A percentile compares a stretch with the other conserved stretches of the same genome.
These are phyloP conservation scores for Colletotrichum agaves DNA, from an alignment of 2,329 filamentous ascomycete genomes.

Conservation along the genomic window DNA sequence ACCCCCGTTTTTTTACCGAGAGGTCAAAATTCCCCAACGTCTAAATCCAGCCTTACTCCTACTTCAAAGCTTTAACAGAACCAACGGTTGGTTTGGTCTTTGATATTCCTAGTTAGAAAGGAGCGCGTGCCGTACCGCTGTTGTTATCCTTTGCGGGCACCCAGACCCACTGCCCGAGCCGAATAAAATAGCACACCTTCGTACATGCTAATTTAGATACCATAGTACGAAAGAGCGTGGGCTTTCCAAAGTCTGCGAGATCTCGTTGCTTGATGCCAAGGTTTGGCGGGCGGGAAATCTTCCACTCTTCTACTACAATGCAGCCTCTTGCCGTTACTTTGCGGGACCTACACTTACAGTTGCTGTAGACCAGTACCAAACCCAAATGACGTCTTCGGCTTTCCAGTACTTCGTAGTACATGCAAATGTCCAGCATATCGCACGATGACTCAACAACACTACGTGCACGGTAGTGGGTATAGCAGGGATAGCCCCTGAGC, in stretches of 20 bases:
- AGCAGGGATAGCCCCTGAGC: background rate
- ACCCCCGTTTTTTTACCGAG: conserved; percentile 31
- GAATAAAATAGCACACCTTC: no score
- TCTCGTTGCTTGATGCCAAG: background rate
- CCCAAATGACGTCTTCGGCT: background rate
- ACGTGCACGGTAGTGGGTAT: background rate
- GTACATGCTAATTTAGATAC: no score
- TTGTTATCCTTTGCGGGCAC: background rate
- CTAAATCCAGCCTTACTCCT: conserved; percentile 16
- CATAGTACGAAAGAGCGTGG: background rate
- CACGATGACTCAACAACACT: background rate
- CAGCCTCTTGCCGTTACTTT: background rate
- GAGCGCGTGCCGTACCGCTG: background rate
- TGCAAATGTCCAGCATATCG: background rate
- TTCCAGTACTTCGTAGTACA: background rate
- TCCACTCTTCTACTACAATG: background rate
- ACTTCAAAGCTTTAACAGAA: conserved; percentile 8
- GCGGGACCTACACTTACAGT: background rate
- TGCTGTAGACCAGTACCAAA: background rate
- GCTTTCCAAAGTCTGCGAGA: background rate
- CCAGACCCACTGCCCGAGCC: no score
- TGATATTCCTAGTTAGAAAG: background rate
- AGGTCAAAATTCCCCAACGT: conserved; percentile 29
- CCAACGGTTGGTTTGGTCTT: conserved; percentile 5
- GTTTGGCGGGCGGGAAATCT: background rate